phyloP scores from a whole-genome alignment of 1,284 basidiomycete species.

The Chalciporus sp. region DNA sequence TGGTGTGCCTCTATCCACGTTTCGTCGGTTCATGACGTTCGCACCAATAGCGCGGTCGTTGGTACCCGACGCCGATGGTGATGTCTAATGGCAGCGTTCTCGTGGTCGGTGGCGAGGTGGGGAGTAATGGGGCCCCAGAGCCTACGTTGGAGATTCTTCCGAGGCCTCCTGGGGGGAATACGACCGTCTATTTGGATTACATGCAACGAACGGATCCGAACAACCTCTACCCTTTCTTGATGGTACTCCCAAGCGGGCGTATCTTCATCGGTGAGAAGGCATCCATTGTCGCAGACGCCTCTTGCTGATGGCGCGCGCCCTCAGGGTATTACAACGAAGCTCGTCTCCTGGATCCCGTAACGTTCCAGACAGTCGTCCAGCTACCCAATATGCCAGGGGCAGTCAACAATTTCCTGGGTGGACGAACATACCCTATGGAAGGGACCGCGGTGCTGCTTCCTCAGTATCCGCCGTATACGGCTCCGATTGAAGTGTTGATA shows the following conservation, averaged over 20 bases:
- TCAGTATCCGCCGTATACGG: conserved; percentile 69
- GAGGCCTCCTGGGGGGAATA: conserved; percentile 43
- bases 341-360: conserved; percentile 66
- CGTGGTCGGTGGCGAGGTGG: conserved; percentile 72
- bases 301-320: not conserved
- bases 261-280: conserved; percentile 61
- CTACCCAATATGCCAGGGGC: conserved; percentile 75
- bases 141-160: conserved; percentile 68
- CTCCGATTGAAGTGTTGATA: conserved; percentile 65
- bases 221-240: conserved; percentile 77
- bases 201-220: conserved; percentile 67
- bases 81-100: conserved; percentile 71
- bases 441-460: conserved; percentile 72
- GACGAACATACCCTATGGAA: conserved; percentile 78
- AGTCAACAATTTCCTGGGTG: conserved; percentile 72
- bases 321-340: conserved; percentile 79
- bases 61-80: conserved; percentile 71
- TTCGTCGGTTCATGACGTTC: not conserved
- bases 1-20: not conserved
- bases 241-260: conserved; percentile 64
- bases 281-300: rapidly evolving
- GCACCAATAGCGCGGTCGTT: conserved; percentile 54
- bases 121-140: conserved; percentile 65
- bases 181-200: conserved; percentile 46
- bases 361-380: conserved; percentile 57